Base-by-base conservation (phyloP, 2,329 filamentous ascomycete species). In the Cryphonectria nitschkei region DNA sequence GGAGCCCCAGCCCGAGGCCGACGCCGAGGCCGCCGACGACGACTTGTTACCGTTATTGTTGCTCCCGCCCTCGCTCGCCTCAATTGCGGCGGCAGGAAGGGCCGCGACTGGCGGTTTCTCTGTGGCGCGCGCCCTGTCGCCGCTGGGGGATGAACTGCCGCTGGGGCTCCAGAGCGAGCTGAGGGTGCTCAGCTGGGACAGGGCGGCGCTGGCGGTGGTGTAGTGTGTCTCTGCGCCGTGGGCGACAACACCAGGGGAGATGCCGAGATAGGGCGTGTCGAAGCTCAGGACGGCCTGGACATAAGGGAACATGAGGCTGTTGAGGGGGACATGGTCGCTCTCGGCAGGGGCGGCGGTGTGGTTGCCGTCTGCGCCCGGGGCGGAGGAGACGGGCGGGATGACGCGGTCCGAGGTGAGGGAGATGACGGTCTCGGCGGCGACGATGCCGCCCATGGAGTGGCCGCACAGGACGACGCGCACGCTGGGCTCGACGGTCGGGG, bases 401-500 rank as follows among this genome's bases (percentile, higher is more conserved):
- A 86, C 85, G 73, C 82, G 80, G 68, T 89, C 87, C 9, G 84
- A 85, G 0, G 86, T 83, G 67, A 98, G 87, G 56, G 90, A 87
- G 75, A 98, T 88, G 73, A 95, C 85, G 19, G 94, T 92, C 79
- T 98, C 96, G 46, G 94, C 95, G 14, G 94, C 95, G 63, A 98
- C 94, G 76, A 98, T 98, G 76, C 96, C 96, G 75, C 93, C 93
- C 93, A 92, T 98, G 11, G 92, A 95, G 80, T 98, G 95, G 34
- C 95, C 95, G 70, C 97, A 84, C 22, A 98, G 87, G 63, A 97
- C 87, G 39, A 92, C 92, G 77, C 90, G 91, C 29, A 97, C 93
- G 0, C 92, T 94, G 6, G 94, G 94, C 73, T 97, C 93, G 74
- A 97, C 87, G 0, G 93, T 97, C 0, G 95, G 95, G 6, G 92